Base-by-base conservation (phyloP, 2,329 filamentous ascomycete genomes). In the Blumeriella jaapii region DNA sequence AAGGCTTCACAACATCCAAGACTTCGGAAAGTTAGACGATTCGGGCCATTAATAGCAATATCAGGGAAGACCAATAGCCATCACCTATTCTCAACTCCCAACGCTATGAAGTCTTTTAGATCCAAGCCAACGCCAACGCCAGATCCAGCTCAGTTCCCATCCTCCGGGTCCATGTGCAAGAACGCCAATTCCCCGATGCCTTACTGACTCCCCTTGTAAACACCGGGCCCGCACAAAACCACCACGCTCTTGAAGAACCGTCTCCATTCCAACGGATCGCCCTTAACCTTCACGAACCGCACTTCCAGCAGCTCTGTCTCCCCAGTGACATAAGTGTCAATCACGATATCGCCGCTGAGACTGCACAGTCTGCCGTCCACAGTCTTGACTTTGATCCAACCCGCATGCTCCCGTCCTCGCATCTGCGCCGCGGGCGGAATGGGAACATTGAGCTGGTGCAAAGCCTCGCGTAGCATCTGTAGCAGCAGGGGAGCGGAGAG, bases 201-300 rank as follows among this genome's bases (percentile, higher is more conserved):
- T 15, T n/a, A n/a, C n/a, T n/a, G n/a, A n/a, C n/a, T n/a, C 11
- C 16, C 27, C 22, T 29, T 71, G 15, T 7, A 82, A 28, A 96
- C 78, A 6, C 76, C 85, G 55, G 94, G 85, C 54, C 83, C 83
- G 61, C 87, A 93, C 41, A 89, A 65, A 44, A 93, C 67, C 18
- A 83, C 83, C n/a, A 95, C 73, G 59, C 85, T 87, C 62, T 98
- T 98, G 67, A 98, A 98, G 56, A 98, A 85, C 20, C 91, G 68
- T 41, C 91, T 74, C 91, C 93, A 98, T 63, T 96, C 89, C 31
- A 98, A 62, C 4, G 91, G 91, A 63, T 98, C 91, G 5, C 91
- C 91, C 62, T 94, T 95, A 35, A 83, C 71, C 62, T 98, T 98
- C 47, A 93, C 73, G 55, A 98, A 96, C 33, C 85, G 71, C 17